These are phyloP conservation scores for Cicer judaicum DNA, from an alignment of 306 rosid species.

Conservation along the genomic window DNA sequence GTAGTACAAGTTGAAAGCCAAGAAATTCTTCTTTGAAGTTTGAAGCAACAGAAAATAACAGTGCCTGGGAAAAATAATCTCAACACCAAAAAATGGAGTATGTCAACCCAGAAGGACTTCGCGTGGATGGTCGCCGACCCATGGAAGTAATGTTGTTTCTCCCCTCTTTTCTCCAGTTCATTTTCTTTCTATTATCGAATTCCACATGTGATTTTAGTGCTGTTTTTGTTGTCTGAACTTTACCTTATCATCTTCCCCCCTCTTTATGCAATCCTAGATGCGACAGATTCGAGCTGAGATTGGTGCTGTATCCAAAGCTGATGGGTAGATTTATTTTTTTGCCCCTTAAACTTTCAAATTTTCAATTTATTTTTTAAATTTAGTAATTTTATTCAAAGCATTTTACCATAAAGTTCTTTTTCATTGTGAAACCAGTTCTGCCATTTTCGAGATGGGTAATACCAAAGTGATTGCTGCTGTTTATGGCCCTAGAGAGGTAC, in stretches of 20 bases:
- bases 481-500: constrained; percentile 92
- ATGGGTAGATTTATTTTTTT: constrained; percentile 55
- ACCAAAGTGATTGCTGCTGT: constrained; percentile 94
- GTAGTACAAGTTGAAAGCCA: no score
- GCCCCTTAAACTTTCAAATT: background rate
- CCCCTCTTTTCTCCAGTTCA: background rate
- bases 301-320: constrained; percentile 86
- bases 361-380: background rate
- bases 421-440: constrained; percentile 60
- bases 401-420: background rate
- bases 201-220: background rate
- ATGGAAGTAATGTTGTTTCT: constrained; percentile 47
- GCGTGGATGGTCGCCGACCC: constrained; percentile 87
- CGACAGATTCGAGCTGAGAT: constrained; percentile 91
- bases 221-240: background rate
- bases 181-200: background rate
- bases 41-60: constrained; percentile 3
- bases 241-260: background rate
- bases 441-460: constrained; percentile 91
- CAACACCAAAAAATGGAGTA: constrained; percentile 65
- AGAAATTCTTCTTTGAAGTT: background rate
- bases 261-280: constrained; percentile 56
- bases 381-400: constrained; percentile 19
- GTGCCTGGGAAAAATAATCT: background rate
- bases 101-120: constrained; percentile 94